Evolutionary conservation across 1,139 yeast genomes (phyloP).

Genomic region (Waltiozyma sp.): DNA sequence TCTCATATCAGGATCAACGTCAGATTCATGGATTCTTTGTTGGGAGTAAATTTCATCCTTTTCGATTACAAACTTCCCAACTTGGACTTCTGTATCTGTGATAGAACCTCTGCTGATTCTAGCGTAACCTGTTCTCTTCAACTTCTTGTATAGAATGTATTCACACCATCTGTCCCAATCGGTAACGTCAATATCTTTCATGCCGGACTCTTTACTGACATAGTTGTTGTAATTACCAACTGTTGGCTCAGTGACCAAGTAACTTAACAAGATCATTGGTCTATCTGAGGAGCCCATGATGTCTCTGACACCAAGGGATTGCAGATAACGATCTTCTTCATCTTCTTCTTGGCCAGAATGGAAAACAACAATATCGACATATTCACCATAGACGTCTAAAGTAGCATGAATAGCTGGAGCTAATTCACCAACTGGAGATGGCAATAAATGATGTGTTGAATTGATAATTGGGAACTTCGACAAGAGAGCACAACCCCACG

Average conservation of each 20-base stretch:
- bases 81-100: conserved; percentile 93
- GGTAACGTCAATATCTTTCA: conserved; percentile 85
- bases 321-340: conserved; percentile 82
- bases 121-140: conserved; percentile 87
- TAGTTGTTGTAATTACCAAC: conserved; percentile 88
- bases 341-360: conserved; percentile 98
- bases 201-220: conserved; percentile 72
- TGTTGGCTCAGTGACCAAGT: conserved; percentile 77
- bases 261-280: conserved; percentile 78
- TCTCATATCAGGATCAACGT: conserved; percentile 50
- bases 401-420: conserved; percentile 99
- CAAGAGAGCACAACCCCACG: conserved; percentile 92
- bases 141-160: conserved; percentile 77
- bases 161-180: conserved; percentile 99
- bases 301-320: conserved; percentile 63
- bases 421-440: conserved; percentile 94
- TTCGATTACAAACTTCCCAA: conserved; percentile 76
- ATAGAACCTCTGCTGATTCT: conserved; percentile 88
- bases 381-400: conserved; percentile 75
- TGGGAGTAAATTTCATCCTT: conserved; percentile 41
- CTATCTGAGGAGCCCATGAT: conserved; percentile 70
- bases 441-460: conserved; percentile 83
- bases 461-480: conserved; percentile 89
- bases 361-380: conserved; percentile 88
- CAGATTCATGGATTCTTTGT: conserved; percentile 40